Evolutionary conservation across 148 eudicot species (phyloP).

Genomic region (Drosera capensis): DNA sequence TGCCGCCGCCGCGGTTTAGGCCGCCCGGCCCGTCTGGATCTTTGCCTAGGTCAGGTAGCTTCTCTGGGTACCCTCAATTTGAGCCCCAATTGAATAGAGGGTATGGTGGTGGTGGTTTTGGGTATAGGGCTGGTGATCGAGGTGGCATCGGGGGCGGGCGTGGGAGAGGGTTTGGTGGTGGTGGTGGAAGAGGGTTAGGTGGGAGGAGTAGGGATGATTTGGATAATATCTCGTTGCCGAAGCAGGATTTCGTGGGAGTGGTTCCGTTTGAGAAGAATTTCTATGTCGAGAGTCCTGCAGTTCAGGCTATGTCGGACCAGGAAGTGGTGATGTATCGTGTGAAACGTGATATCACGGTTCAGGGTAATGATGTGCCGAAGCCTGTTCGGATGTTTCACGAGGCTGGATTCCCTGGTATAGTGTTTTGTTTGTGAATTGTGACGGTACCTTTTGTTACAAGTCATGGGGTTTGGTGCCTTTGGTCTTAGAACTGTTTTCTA

Average conservation of each 20-base stretch:
- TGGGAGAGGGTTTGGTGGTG: conserved; percentile 10
- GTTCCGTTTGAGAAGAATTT: conserved; percentile 81
- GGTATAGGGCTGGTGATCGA: conserved; percentile 7
- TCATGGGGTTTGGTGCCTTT: conserved; percentile 3
- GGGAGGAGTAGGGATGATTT: conserved; percentile 46
- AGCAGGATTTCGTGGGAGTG: conserved; percentile 63
- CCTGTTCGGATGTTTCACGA: conserved; percentile 73
- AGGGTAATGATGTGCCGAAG: conserved; percentile 76
- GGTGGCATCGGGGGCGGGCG: conserved; percentile 20
- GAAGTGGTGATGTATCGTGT: conserved; percentile 43
- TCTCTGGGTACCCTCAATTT: conserved; percentile 39
- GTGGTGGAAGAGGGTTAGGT: conserved; percentile 36
- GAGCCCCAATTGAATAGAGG: conserved; percentile 48
- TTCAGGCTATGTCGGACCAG: conserved; percentile 59
- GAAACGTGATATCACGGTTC: conserved; percentile 64
- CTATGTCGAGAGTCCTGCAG: conserved; percentile 53
- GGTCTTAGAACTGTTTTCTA: conserved; percentile 6
- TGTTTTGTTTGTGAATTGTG: background rate
- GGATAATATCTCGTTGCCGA: conserved; percentile 62
- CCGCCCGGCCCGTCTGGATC: conserved; percentile 9
- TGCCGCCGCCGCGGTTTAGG: conserved; percentile 18
- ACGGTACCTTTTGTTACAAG: background rate
- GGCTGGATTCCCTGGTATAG: conserved; percentile 80
- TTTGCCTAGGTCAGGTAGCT: conserved; percentile 17
- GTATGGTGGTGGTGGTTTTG: conserved; percentile 39